Base-by-base conservation (phyloP, 352 stramenopile genomes). In the Globisporangium uncinulatum region DNA sequence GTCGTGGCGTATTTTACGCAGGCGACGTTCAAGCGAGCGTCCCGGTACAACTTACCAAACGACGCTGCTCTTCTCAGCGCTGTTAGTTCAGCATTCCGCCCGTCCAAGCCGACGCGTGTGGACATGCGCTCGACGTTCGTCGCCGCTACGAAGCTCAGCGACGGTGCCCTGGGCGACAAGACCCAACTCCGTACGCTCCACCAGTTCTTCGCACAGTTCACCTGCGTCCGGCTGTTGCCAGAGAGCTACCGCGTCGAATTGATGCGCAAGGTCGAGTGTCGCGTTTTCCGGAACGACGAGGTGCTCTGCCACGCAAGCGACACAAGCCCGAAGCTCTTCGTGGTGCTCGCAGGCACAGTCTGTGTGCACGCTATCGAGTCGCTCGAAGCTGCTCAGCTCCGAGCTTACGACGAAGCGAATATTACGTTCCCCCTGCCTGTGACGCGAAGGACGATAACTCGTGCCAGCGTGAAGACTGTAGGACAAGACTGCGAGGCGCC, bases 221-320 rank as follows among this genome's bases (percentile, higher is more conserved):
- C 68, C 29, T 82, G 71, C 34, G 76, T 84, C 34, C 69, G 71
- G 7, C 41, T 66, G 1, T 24, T 84, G 17, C 72, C 71, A 9
- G 43, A 49, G 4, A 56, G 65, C 31, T 67, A 66, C 48, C 63
- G 67, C 10, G 37, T 61, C 8, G 69, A 68, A 8, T 36, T 82
- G 6, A 62, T 69, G 24, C 32, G 59, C 10, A 79, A 73, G 47
- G 32, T 77, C 3, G 53, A 82, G 21, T 61, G 62, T 8, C 52
- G 54, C 4, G 59, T 59, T 1, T 70, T 74, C 11, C 50, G 65
- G 49, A 67, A 46, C 20, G 69, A 67, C 31, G 71, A 79, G 41
- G 51, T 73, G 9, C 24, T 80, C 2, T 73, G 66, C 19, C 13
- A 54, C 11, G 50, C 53, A 0, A 46, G 29, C 6, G 59, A 68